These are phyloP conservation scores for Hirschfeldia incana DNA, from an alignment of 345 rosid species.

Conservation along the genomic window DNA sequence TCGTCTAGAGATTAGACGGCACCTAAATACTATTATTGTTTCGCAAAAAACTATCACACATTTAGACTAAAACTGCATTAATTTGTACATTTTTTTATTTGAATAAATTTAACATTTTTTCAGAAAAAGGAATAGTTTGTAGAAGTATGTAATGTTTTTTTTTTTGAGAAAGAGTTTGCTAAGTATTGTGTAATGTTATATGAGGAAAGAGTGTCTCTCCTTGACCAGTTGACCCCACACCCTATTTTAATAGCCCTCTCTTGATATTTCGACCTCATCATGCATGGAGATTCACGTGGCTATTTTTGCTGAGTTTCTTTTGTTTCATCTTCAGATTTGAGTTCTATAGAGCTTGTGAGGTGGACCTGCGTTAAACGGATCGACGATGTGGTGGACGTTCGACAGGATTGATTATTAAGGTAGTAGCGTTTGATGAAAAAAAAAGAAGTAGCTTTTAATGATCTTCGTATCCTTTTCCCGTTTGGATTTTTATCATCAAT, in stretches of 20 bases:
- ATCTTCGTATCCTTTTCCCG: not conserved
- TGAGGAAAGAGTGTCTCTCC: not conserved
- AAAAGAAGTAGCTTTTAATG: not conserved
- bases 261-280: not conserved
- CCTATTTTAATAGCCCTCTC: not conserved
- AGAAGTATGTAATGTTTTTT: no score
- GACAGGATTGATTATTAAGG: not conserved
- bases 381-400: not conserved
- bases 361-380: not conserved
- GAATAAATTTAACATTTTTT: no score
- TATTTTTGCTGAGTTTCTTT: not conserved
- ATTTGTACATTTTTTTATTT: no score
- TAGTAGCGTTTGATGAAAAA: no score
- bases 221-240: not conserved
- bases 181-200: not conserved
- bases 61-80: no score
- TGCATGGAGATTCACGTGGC: not conserved
- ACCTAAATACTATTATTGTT: no score
- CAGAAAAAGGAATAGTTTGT: no score
- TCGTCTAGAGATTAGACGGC: no score
- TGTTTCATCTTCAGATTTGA: no score
- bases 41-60: no score
- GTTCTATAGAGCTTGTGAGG: no score
- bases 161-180: no score
- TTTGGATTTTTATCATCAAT: not conserved